Conservation (phyloP, 1,139 yeast species). For the Suhomyces ambrosiae region DNA sequence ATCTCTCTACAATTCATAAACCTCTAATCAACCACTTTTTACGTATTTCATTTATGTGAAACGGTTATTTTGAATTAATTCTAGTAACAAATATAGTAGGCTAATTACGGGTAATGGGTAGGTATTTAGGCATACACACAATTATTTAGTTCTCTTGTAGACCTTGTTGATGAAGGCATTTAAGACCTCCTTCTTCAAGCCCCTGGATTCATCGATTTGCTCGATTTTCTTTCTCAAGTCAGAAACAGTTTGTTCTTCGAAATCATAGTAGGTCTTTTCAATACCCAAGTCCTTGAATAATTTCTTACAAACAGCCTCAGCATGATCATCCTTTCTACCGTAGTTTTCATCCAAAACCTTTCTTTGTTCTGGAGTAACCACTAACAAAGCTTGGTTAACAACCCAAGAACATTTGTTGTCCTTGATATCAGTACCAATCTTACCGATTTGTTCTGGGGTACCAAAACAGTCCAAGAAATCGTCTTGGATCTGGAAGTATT, state of each 20-base stretch:
- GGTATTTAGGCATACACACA: too few species aligned
- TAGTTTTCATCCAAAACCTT: slow-evolving; percentile 80
- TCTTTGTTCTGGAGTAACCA: slow-evolving; percentile 82
- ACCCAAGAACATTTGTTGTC: slow-evolving; percentile 99
- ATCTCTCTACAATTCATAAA: too few species aligned
- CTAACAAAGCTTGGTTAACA: slow-evolving; percentile 85
- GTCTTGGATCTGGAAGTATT: slow-evolving; percentile 98
- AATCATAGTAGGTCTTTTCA: slow-evolving; percentile 69
- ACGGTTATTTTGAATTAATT: too few species aligned
- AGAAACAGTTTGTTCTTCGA: slow-evolving; percentile 77
- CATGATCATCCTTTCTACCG: slow-evolving; percentile 74
- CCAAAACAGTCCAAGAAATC: slow-evolving; percentile 97
- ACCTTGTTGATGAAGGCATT: slow-evolving; percentile 84
- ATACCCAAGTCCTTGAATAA: slow-evolving; percentile 76
- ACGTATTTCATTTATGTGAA: too few species aligned
- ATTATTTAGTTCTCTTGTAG: slow-evolving; percentile 86
- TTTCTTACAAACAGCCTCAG: slow-evolving; percentile 72
- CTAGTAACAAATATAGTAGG: too few species aligned
- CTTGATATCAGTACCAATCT: slow-evolving; percentile 97
- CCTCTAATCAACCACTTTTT: too few species aligned
- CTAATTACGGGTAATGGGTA: too few species aligned
- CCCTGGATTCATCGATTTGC: slow-evolving; percentile 81
- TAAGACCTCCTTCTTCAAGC: slow-evolving; percentile 85
- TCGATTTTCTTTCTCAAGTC: slow-evolving; percentile 67
- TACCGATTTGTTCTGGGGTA: slow-evolving; percentile 95